A percentile compares a stretch with the other conserved stretches of the same genome.
phyloP scores from a whole-genome alignment of 2,329 filamentous ascomycete genomes.

The Clathrospora elynae region DNA sequence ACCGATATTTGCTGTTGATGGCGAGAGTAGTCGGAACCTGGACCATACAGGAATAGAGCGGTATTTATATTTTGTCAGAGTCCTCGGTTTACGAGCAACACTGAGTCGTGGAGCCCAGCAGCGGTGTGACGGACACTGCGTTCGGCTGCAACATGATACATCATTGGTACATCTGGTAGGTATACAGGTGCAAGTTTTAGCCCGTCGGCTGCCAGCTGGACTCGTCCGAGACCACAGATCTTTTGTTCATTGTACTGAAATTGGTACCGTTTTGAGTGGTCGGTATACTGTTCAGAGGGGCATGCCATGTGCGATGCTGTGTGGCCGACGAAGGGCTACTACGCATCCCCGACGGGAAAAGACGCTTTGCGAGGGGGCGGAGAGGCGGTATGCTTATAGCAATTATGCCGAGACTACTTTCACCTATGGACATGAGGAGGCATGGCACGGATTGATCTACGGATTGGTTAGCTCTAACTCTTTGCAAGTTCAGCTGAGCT shows the following conservation, averaged over 20 bases:
- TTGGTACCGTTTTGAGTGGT: neutral
- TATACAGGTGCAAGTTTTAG: neutral
- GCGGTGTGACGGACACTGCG: too few species aligned
- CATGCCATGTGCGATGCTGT: slow-evolving; percentile 1
- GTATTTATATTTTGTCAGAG: too few species aligned
- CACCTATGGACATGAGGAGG: slow-evolving; percentile 35
- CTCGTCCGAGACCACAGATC: neutral
- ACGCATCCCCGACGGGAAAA: slow-evolving; percentile 25
- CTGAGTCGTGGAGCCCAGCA: too few species aligned
- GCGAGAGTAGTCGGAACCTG: too few species aligned
- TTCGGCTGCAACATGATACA: too few species aligned
- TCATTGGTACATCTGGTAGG: too few species aligned
- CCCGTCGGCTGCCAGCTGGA: neutral
- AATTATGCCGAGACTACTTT: slow-evolving; percentile 38
- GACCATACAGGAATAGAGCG: too few species aligned
- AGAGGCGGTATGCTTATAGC: slow-evolving; percentile 37
- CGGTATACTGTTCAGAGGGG: slow-evolving; percentile 4
- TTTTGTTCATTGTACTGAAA: slow-evolving; percentile 4
- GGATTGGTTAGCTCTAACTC: neutral
- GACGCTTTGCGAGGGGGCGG: slow-evolving; percentile 25
- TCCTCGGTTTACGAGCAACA: too few species aligned
- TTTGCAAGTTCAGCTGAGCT: too few species aligned
- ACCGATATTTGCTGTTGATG: too few species aligned
- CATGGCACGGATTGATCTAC: slow-evolving; percentile 28
- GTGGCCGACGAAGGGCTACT: slow-evolving; percentile 2